These are phyloP conservation scores for Nakazawaea pomicola DNA, from an alignment of 805 yeast genomes.

Conservation along the genomic window DNA sequence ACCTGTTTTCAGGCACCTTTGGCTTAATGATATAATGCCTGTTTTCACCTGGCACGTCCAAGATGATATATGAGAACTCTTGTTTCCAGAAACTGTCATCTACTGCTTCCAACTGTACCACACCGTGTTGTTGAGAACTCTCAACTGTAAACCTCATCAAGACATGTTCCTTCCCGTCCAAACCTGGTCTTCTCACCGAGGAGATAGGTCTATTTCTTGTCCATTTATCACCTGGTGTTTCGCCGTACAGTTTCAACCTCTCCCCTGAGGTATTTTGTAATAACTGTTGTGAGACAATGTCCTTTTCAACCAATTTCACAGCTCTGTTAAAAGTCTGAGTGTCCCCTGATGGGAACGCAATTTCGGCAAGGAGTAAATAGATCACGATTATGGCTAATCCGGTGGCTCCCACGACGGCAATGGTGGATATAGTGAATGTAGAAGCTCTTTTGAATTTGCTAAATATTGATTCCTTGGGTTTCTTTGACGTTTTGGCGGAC, in stretches of 20 bases:
- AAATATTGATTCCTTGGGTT: conserved; percentile 35
- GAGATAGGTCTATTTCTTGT: conserved; percentile 83
- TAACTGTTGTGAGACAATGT: conserved; percentile 50
- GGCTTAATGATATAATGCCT: conserved; percentile 71
- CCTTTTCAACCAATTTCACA: conserved; percentile 68
- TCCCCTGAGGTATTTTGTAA: conserved; percentile 50
- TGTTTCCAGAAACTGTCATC: conserved; percentile 62
- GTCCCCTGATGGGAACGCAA: conserved; percentile 87
- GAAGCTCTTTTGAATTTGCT: conserved; percentile 48
- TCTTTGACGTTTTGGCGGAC: conserved; percentile 3
- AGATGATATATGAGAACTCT: conserved; percentile 64
- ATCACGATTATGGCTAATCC: conserved; percentile 65
- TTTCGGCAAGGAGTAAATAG: conserved; percentile 72
- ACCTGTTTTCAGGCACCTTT: conserved; percentile 36
- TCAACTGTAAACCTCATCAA: conserved; percentile 85
- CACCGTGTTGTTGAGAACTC: conserved; percentile 57
- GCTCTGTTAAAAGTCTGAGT: conserved; percentile 88
- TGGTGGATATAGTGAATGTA: conserved; percentile 56
- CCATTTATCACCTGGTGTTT: conserved; percentile 67
- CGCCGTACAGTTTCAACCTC: conserved; percentile 82
- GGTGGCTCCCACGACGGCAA: conserved; percentile 61
- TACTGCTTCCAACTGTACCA: conserved; percentile 76
- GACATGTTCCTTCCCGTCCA: conserved; percentile 75
- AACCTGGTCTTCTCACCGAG: conserved; percentile 59
- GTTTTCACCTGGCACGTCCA: conserved; percentile 69